Evolutionary conservation across 768 basidiomycete genomes (phyloP).

Genomic region (Boletus tomentosulus): DNA sequence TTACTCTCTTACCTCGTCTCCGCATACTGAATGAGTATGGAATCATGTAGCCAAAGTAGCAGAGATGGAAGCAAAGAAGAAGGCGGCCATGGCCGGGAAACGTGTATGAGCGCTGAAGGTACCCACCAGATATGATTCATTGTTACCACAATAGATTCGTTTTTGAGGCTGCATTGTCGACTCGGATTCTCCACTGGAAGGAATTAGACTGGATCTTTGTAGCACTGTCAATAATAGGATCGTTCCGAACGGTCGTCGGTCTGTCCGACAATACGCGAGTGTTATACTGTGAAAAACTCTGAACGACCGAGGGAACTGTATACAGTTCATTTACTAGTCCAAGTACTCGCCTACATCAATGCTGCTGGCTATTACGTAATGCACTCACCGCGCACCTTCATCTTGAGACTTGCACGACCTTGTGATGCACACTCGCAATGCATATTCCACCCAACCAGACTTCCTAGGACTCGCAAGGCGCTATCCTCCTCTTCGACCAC

Average conservation of each 20-base stretch:
- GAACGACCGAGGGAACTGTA: too few species aligned
- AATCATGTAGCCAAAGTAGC: constrained; percentile 52
- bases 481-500: constrained; percentile 52
- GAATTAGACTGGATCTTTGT: too few species aligned
- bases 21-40: neutral
- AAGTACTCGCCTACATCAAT: too few species aligned
- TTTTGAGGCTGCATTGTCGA: neutral
- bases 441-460: constrained; percentile 47
- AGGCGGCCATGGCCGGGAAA: constrained; percentile 31
- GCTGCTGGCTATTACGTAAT: neutral
- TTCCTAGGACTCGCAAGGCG: constrained; percentile 54
- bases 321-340: too few species aligned
- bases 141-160: neutral
- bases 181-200: too few species aligned
- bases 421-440: constrained; percentile 46
- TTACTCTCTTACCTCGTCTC: neutral
- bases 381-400: neutral
- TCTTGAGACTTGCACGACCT: neutral
- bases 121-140: neutral
- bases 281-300: too few species aligned
- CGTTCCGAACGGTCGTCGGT: too few species aligned
- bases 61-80: constrained; percentile 59
- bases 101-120: constrained; percentile 35
- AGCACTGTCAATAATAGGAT: too few species aligned
- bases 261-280: too few species aligned